phyloP scores from a whole-genome alignment of 1,284 basidiomycete species.

The Cryptococcus wingfieldii region DNA sequence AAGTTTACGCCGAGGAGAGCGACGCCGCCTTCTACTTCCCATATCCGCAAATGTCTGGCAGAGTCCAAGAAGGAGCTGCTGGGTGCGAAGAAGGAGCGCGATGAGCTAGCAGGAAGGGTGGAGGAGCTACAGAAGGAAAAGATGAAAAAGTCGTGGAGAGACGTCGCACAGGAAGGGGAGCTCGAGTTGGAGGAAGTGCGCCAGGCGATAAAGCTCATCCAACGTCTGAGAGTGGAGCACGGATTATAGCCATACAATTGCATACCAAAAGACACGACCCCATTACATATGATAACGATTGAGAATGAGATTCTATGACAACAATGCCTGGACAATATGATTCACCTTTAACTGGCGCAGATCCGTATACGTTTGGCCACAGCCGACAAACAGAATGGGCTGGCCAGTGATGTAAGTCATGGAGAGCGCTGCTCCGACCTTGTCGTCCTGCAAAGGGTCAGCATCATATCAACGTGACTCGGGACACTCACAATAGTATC shows the following conservation, averaged over 20 bases:
- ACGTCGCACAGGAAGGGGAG: not conserved
- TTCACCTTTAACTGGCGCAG: slow-evolving; percentile 77
- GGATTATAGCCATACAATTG: not conserved
- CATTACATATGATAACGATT: not conserved
- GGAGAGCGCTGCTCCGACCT: slow-evolving; percentile 91
- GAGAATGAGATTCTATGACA: slow-evolving; percentile 8
- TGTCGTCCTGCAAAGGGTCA: slow-evolving; percentile 34
- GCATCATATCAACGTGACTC: not conserved
- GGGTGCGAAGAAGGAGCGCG: not conserved
- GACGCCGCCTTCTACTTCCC: not conserved
- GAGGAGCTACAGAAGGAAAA: not conserved
- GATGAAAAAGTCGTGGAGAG: not conserved
- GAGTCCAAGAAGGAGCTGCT: not conserved
- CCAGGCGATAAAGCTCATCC: not conserved
- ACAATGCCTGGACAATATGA: slow-evolving; percentile 88
- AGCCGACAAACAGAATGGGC: slow-evolving; percentile 92
- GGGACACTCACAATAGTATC: slow-evolving; percentile 66
- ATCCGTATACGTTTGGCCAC: slow-evolving; percentile 95
- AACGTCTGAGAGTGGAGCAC: not conserved
- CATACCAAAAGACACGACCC: not conserved
- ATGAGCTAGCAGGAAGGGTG: not conserved
- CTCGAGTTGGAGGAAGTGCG: not conserved
- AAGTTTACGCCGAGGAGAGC: not conserved
- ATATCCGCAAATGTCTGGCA: not conserved
- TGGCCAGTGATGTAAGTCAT: slow-evolving; percentile 98